These are phyloP conservation scores for Mesembryanthemum crystallinum DNA, from an alignment of 148 eudicot species.

Conservation along the genomic window DNA sequence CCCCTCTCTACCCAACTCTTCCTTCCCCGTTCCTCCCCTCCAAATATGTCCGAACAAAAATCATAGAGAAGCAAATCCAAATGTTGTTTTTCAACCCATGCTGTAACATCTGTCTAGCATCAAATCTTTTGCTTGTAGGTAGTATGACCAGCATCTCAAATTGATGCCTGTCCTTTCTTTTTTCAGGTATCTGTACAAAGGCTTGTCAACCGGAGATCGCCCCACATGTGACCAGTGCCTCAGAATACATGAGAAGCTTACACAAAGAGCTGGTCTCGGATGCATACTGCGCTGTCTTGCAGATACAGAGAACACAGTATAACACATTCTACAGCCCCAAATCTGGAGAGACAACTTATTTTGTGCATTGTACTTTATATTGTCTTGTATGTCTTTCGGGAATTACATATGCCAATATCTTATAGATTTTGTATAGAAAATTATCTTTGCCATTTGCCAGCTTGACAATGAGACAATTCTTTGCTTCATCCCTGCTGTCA, in stretches of 20 bases:
- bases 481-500: not conserved
- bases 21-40: not conserved
- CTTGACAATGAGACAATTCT: not conserved
- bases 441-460: too few species aligned
- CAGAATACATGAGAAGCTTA: slow-evolving; percentile 83
- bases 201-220: slow-evolving; percentile 90
- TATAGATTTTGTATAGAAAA: slow-evolving; percentile 11
- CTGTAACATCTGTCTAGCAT: not conserved
- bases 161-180: not conserved
- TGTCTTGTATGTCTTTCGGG: not conserved
- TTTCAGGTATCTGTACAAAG: slow-evolving; percentile 84
- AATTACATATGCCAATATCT: not conserved
- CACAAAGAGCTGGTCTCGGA: slow-evolving; percentile 91
- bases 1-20: not conserved
- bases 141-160: not conserved
- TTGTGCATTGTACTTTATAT: not conserved
- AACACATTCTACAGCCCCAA: slow-evolving; percentile 4
- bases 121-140: not conserved
- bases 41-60: not conserved
- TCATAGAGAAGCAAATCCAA: too few species aligned
- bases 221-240: slow-evolving; percentile 96
- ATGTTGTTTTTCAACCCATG: not conserved
- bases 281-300: slow-evolving; percentile 85
- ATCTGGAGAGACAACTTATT: not conserved
- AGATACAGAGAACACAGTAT: slow-evolving; percentile 80